Conservation (phyloP, 1,284 basidiomycete species). For the Ustilago shanxiensis region DNA sequence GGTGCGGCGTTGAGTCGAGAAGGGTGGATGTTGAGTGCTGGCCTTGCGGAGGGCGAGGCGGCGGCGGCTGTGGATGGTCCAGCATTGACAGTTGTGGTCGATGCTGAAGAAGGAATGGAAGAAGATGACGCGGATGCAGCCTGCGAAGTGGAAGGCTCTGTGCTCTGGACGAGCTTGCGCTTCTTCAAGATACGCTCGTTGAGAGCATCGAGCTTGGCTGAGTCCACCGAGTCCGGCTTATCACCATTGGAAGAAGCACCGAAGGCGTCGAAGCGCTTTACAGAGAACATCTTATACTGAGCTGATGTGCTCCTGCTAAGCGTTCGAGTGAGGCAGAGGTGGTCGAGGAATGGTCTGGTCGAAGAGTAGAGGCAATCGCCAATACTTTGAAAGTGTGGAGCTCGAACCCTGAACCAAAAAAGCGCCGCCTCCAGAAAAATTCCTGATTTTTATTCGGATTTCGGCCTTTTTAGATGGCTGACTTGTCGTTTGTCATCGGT, state of each 20-base stretch:
- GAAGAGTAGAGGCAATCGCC: background rate
- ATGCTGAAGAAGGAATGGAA: background rate
- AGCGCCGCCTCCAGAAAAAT: constrained; percentile 5
- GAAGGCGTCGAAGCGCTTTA: constrained; percentile 58
- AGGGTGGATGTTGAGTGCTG: constrained; percentile 55
- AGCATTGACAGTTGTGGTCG: background rate
- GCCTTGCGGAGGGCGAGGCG: constrained; percentile 15
- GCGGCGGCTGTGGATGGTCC: constrained; percentile 15
- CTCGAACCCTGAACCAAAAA: constrained; percentile 17
- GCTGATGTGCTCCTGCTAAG: background rate
- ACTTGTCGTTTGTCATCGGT: constrained; percentile 8
- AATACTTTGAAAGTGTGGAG: constrained; percentile 9
- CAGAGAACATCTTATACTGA: constrained; percentile 42
- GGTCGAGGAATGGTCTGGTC: background rate
- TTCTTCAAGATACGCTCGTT: constrained; percentile 52
- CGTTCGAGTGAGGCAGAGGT: background rate
- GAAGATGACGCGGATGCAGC: background rate
- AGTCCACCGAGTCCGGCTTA: constrained; percentile 16
- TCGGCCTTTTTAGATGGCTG: constrained; percentile 12
- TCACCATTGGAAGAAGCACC: constrained; percentile 7
- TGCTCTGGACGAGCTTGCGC: constrained; percentile 32
- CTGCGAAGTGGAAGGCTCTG: constrained; percentile 2
- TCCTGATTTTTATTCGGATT: constrained; percentile 5
- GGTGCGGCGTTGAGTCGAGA: constrained; percentile 56
- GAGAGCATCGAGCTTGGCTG: constrained; percentile 54